Evolutionary conservation across 306 rosid genomes (phyloP).

Genomic region (Elaeagnus macrophylla): DNA sequence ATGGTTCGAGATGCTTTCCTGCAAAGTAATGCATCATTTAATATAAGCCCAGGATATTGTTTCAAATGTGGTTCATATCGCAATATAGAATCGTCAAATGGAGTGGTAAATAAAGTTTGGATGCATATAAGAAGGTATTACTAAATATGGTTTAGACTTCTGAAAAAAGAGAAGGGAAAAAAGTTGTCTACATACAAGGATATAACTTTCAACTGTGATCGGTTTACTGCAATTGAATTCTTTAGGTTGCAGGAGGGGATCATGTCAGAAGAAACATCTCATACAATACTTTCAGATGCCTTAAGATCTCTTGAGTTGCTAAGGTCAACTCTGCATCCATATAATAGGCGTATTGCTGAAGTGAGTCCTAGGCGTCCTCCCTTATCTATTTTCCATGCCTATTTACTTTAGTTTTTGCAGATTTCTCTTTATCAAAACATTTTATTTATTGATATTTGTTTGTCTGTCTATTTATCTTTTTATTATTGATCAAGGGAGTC

Average conservation of each 20-base stretch:
- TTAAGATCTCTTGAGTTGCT: constrained; percentile 44
- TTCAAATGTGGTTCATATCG: constrained; percentile 58
- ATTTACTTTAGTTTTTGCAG: background rate
- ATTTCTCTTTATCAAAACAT: background rate
- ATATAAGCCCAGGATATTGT: constrained; percentile 50
- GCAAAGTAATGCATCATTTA: constrained; percentile 25
- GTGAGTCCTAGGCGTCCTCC: constrained; percentile 31
- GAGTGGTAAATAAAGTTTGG: constrained; percentile 43
- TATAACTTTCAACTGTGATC: background rate
- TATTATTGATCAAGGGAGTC: no score
- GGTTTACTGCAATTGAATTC: constrained; percentile 5
- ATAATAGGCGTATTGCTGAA: constrained; percentile 67
- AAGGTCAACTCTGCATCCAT: constrained; percentile 57
- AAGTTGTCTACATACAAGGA: background rate
- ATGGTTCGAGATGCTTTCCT: constrained; percentile 15
- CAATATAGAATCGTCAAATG: constrained; percentile 45
- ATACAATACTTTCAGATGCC: constrained; percentile 37
- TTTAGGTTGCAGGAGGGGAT: constrained; percentile 59
- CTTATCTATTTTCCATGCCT: background rate
- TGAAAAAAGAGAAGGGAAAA: no score
- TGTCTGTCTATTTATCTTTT: background rate
- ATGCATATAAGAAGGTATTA: constrained; percentile 37
- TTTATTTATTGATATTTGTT: background rate
- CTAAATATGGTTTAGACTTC: background rate
- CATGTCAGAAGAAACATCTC: constrained; percentile 37